These are phyloP conservation scores for Pseudohalonectria lignicola DNA, from an alignment of 2,329 filamentous ascomycete species.

Conservation along the genomic window DNA sequence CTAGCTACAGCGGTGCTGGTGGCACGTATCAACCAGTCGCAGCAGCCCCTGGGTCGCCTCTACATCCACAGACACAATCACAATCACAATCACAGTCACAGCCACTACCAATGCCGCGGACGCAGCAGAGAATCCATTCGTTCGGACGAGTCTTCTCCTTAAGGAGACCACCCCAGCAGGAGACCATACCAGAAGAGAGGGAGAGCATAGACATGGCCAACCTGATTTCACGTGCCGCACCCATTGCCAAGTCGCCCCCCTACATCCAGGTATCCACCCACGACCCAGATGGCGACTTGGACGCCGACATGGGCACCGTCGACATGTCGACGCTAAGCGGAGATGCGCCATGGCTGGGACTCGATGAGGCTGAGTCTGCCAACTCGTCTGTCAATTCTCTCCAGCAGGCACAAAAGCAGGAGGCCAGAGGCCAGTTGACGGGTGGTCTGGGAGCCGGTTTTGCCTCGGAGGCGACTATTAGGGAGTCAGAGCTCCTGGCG, in stretches of 20 bases:
- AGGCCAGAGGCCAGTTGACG: constrained; percentile 42
- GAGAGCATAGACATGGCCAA: background rate
- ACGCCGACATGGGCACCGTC: constrained; percentile 21
- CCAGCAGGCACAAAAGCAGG: constrained; percentile 36
- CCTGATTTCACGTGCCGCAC: background rate
- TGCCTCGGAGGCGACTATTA: constrained; percentile 32
- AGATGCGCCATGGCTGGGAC: constrained; percentile 30
- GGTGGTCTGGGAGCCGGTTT: constrained; percentile 48
- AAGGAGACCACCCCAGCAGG: background rate
- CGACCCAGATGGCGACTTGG: constrained; percentile 16
- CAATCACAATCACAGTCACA: no score
- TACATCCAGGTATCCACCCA: constrained; percentile 19
- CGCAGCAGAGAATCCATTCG: no score
- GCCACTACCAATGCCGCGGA: no score
- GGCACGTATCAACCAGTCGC: background rate
- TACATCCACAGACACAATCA: no score
- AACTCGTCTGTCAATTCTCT: no score
- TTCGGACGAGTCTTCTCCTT: background rate
- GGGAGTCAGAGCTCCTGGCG: constrained; percentile 37
- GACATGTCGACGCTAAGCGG: constrained; percentile 30
- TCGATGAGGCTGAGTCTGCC: constrained; percentile 28
- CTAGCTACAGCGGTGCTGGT: background rate
- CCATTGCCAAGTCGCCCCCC: constrained; percentile 10
- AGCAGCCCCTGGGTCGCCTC: no score
- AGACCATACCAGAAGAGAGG: background rate